phyloP scores from a whole-genome alignment of 176 grass and related monocot genomes.

The Miscanthus lutarioriparius region DNA sequence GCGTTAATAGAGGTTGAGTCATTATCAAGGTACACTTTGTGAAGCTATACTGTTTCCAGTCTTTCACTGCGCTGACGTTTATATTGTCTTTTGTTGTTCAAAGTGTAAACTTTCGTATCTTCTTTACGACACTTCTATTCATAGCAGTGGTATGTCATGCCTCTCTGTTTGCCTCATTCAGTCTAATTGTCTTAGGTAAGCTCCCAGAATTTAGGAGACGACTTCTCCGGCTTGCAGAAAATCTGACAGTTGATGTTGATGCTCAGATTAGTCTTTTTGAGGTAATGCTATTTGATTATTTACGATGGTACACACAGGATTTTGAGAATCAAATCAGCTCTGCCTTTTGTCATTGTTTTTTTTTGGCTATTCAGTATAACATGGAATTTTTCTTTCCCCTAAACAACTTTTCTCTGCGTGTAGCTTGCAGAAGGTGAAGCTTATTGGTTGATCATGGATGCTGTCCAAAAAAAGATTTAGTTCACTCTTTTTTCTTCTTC shows the following conservation, averaged over 20 bases:
- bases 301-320: too few relatives aligned
- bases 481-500: too few relatives aligned
- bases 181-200: constrained; percentile 89
- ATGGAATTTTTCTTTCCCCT: too few relatives aligned
- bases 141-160: constrained; percentile 55
- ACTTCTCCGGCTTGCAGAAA: constrained; percentile 33
- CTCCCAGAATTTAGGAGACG: constrained; percentile 30
- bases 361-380: too few relatives aligned
- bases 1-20: constrained; percentile 78
- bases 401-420: too few relatives aligned
- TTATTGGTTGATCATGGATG: too few relatives aligned
- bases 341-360: too few relatives aligned
- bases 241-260: not conserved
- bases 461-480: too few relatives aligned
- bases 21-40: constrained; percentile 75
- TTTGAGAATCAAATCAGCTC: too few relatives aligned
- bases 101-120: too few relatives aligned
- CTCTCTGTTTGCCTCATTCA: constrained; percentile 82
- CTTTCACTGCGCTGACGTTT: constrained; percentile 10
- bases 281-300: too few relatives aligned
- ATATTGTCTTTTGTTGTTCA: not conserved
- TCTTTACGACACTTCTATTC: not conserved
- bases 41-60: constrained; percentile 7
- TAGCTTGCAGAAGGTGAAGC: too few relatives aligned
- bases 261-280: constrained; percentile 41